Evolutionary conservation across 768 basidiomycete genomes (phyloP).

Genomic region (Ephemerocybe angulata): DNA sequence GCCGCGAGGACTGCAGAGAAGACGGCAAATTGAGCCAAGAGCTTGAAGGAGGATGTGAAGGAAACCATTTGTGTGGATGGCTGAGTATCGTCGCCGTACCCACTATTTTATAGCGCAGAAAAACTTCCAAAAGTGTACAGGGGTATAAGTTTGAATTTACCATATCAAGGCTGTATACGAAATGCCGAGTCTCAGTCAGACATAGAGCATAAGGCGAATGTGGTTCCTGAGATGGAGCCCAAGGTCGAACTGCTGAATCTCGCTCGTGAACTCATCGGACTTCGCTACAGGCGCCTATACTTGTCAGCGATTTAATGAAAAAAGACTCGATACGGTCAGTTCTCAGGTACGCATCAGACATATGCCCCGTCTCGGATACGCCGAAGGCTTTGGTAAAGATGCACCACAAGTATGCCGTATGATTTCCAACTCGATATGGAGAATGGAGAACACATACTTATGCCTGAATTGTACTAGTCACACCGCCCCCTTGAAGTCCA

Average conservation of each 20-base stretch:
- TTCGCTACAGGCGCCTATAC: too few species aligned
- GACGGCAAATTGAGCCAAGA: constrained; percentile 1
- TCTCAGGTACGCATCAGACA: background rate
- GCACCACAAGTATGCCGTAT: background rate
- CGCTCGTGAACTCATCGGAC: background rate
- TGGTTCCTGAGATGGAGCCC: too few species aligned
- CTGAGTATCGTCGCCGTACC: background rate
- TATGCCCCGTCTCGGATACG: background rate
- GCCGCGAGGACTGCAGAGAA: constrained; percentile 3
- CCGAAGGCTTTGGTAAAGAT: background rate
- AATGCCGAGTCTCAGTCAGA: too few species aligned
- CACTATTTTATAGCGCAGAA: background rate
- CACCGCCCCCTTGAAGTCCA: background rate
- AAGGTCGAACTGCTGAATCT: too few species aligned
- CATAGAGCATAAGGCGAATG: too few species aligned
- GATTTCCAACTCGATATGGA: background rate
- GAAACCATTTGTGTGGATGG: constrained; percentile 3
- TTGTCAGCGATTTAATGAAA: background rate
- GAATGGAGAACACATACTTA: background rate
- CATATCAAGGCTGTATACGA: background rate
- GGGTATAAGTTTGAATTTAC: background rate
- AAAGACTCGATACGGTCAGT: background rate
- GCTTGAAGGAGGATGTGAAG: constrained; percentile 2
- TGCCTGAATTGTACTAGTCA: too few species aligned
- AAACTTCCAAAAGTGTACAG: background rate